Evolutionary conservation across 2,329 filamentous ascomycete genomes (phyloP), one percentile per base, ranked within the genome.

Genomic region (Westerdykella aurantiaca): DNA sequence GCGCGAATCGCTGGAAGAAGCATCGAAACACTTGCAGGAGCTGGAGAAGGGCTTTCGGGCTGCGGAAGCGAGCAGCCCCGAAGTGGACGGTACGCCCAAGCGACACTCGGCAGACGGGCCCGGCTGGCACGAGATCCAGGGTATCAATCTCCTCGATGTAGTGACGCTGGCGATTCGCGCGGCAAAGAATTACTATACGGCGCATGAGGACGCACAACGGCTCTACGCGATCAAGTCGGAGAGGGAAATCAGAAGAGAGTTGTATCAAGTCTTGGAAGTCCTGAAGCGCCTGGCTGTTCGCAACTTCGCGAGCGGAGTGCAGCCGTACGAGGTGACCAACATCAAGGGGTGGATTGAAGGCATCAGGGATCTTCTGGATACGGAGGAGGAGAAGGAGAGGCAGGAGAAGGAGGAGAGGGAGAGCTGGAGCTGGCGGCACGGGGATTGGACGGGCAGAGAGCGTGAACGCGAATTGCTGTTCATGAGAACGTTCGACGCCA

Each of bases 131-230:
- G 88, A 96, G 67, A 78, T 95, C 17, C 88, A 95, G 65, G 93
- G 91, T 14, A 82, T 97, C 74, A 87, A 94, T 59, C 81, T 98
- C 31, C 79, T 97, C 44, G 91, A 97, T 64, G 83, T 95, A 42
- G 85, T 93, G 62, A 98, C 93, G 1, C 76, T 97, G 42, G 91
- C 91, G n/a, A 97, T 98, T 54, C 82, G 89, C 41, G 89, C 91
- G 1, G 93, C 93, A 41, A 95, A 94, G 70, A 84, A 94, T 58
- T 98, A 97, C 71, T 97, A 98, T 69, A 96, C 90, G 0, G 80
- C 88, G 4, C 93, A 97, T 63, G 86, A 94, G 59, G 78, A 90
- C 42, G 88, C 90, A 1, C 85, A 93, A 55, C 83, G 87, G 31
- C 74, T 97, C 14, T 88, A 93, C 59, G 74, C 85, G 22, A 94